Evolutionary conservation across 306 rosid species (phyloP).

Genomic region (Sophora flavescens): DNA sequence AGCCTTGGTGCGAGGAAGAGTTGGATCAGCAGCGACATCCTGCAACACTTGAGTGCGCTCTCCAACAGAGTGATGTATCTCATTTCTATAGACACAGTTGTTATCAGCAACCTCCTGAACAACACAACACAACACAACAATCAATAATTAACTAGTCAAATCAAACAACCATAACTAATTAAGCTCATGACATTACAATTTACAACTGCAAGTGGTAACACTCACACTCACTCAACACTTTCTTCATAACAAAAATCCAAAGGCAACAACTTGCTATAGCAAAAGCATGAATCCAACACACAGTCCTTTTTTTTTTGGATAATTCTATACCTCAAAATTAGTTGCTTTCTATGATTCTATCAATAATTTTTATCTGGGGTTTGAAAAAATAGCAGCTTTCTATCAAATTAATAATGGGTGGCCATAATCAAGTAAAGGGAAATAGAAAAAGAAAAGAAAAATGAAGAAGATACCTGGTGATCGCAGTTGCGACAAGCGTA

Average conservation of each 20-base stretch:
- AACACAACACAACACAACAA: conserved; percentile 28
- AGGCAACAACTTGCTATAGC: not conserved
- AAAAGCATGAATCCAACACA: not conserved
- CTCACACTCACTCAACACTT: not conserved
- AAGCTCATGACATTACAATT: conserved; percentile 22
- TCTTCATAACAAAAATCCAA: conserved; percentile 6
- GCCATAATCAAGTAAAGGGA: not conserved
- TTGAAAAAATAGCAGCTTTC: not conserved
- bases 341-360: not conserved
- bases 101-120: conserved; percentile 93
- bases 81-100: conserved; percentile 90
- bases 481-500: conserved; percentile 98
- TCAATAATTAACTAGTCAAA: conserved; percentile 16
- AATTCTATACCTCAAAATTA: not conserved
- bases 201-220: conserved; percentile 13
- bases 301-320: not conserved
- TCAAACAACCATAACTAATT: conserved; percentile 33
- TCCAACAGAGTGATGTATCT: conserved; percentile 89
- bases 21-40: conserved; percentile 97
- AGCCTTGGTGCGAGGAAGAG: conserved; percentile 96
- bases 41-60: conserved; percentile 93
- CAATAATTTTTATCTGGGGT: not conserved
- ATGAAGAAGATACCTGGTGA: conserved; percentile 66
- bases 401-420: not conserved
- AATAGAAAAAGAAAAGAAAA: not conserved